Conservation (phyloP, 345 rosid genomes). For the Dimocarpus longan region DNA sequence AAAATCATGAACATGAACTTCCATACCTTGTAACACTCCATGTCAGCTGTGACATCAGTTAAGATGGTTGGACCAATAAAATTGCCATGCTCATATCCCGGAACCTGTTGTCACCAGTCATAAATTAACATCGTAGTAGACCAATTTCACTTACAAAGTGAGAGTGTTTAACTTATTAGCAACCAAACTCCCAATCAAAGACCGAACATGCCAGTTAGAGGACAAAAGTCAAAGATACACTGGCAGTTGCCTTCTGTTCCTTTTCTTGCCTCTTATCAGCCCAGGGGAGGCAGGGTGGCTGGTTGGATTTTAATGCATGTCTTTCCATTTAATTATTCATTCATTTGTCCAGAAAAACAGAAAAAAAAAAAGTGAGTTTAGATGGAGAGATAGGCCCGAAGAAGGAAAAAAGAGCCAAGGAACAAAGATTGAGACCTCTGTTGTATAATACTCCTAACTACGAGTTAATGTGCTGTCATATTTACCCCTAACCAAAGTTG, state of each 20-base stretch:
- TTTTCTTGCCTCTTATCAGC: not conserved
- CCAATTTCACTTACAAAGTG: not conserved
- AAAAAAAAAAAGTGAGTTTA: not conserved
- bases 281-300: not conserved
- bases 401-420: not conserved
- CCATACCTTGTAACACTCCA: slow-evolving; percentile 96
- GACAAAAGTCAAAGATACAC: not conserved
- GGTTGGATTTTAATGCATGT: not conserved
- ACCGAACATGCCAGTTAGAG: not conserved
- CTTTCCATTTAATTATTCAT: slow-evolving; percentile 1
- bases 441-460: not conserved
- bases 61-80: slow-evolving; percentile 93
- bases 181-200: not conserved
- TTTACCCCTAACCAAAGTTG: not conserved
- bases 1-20: slow-evolving; percentile 1
- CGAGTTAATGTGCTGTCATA: not conserved
- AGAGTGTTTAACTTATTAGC: not conserved
- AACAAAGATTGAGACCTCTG: not conserved
- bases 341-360: not conserved
- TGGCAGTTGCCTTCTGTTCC: not conserved
- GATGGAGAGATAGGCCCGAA: not conserved
- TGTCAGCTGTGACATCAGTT: slow-evolving; percentile 79
- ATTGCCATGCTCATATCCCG: slow-evolving; percentile 87
- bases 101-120: slow-evolving; percentile 59
- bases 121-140: slow-evolving; percentile 4